Evolutionary conservation across 306 rosid genomes (phyloP).

Genomic region (Pterocarpus macrocarpus): DNA sequence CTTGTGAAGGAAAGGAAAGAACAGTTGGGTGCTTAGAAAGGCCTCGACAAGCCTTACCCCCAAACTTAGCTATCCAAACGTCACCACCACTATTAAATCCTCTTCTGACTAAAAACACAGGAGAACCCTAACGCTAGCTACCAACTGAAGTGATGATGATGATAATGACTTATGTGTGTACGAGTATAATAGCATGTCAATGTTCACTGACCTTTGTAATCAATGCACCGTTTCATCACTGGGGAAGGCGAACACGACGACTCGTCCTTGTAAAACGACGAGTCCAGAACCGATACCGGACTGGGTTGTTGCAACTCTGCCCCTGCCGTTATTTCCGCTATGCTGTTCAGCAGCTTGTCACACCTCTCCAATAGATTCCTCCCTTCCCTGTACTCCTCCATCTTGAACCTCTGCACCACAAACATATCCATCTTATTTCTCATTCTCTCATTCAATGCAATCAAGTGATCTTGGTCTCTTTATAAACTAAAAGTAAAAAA

Average conservation of each 20-base stretch:
- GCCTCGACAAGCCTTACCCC: constrained; percentile 32
- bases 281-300: constrained; percentile 93
- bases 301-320: constrained; percentile 85
- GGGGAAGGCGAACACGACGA: constrained; percentile 80
- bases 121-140: neutral
- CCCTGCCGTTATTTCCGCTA: constrained; percentile 75
- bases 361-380: constrained; percentile 80
- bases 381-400: constrained; percentile 76
- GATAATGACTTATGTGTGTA: constrained; percentile 32
- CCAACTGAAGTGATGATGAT: neutral
- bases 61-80: constrained; percentile 32
- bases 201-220: constrained; percentile 71
- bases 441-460: too few species aligned
- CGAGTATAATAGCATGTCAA: neutral
- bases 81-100: constrained; percentile 30
- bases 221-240: constrained; percentile 79
- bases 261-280: constrained; percentile 90
- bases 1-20: constrained; percentile 41
- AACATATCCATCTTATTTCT: too few species aligned
- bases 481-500: too few species aligned
- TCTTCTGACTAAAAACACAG: neutral
- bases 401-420: constrained; percentile 61
- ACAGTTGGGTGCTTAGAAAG: constrained; percentile 26
- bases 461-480: too few species aligned
- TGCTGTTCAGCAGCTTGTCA: constrained; percentile 80